Conservation (phyloP, 2,329 filamentous ascomycete species). For the Pyrenochaeta sp. region DNA sequence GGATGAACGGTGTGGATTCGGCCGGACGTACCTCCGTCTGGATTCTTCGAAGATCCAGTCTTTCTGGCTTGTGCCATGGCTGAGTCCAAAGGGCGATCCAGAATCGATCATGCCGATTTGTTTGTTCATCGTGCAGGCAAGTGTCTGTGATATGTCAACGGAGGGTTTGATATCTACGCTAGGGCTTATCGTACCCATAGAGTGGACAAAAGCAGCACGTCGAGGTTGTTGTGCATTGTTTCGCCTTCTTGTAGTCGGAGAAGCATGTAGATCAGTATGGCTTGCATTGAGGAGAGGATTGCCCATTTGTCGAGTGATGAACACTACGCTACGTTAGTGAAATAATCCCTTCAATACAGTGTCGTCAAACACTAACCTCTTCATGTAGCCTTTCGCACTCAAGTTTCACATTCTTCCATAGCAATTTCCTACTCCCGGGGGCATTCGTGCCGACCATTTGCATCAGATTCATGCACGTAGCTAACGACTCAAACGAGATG, state of each 20-base stretch:
- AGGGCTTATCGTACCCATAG: constrained; percentile 39
- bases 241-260: constrained; percentile 55
- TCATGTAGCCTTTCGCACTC: constrained; percentile 52
- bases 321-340: constrained; percentile 26
- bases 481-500: constrained; percentile 46
- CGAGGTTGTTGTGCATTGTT: constrained; percentile 53
- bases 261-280: constrained; percentile 54
- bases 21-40: constrained; percentile 39
- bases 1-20: not conserved
- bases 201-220: constrained; percentile 47
- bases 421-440: constrained; percentile 49
- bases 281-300: constrained; percentile 54
- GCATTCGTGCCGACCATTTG: constrained; percentile 48
- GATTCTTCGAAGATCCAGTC: constrained; percentile 55
- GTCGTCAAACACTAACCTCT: constrained; percentile 39
- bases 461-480: constrained; percentile 53
- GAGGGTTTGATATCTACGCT: not conserved
- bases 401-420: constrained; percentile 54
- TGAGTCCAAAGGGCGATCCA: constrained; percentile 1
- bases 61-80: constrained; percentile 43
- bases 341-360: not conserved
- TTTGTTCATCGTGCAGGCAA: constrained; percentile 9
- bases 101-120: constrained; percentile 2
- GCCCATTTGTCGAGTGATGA: constrained; percentile 46
- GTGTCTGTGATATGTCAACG: not conserved